These are phyloP conservation scores for Thelephora ganbajun DNA, from an alignment of 768 basidiomycete species.

Conservation along the genomic window DNA sequence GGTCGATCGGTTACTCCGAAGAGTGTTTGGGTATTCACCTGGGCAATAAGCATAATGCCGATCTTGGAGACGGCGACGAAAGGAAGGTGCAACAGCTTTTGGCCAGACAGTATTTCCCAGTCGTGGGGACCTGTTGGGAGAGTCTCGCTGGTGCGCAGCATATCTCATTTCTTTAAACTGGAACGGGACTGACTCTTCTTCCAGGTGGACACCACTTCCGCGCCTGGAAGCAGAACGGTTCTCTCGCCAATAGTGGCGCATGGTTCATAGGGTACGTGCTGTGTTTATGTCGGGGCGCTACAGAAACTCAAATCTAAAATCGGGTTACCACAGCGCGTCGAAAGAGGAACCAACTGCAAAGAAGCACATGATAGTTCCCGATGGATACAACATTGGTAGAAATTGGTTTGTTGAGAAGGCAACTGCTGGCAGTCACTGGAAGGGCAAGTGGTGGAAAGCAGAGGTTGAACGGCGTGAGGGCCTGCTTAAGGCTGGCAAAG, in stretches of 20 bases:
- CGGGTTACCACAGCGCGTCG: conserved; percentile 35
- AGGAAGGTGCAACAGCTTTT: conserved; percentile 56
- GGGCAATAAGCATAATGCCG: conserved; percentile 62
- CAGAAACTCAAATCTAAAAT: background rate
- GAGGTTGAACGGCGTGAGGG: conserved; percentile 65
- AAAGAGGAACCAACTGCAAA: conserved; percentile 57
- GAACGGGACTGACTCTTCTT: background rate
- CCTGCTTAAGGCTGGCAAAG: conserved; percentile 50
- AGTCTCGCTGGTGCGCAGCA: conserved; percentile 30
- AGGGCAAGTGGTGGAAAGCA: conserved; percentile 60
- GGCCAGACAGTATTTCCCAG: conserved; percentile 60
- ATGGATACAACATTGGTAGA: conserved; percentile 77
- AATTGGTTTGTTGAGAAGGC: conserved; percentile 67
- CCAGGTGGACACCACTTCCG: conserved; percentile 80
- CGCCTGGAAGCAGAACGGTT: conserved; percentile 83
- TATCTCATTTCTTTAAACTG: background rate
- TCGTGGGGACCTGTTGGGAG: conserved; percentile 85
- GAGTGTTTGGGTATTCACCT: conserved; percentile 75
- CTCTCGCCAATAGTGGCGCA: conserved; percentile 52
- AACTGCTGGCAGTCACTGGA: conserved; percentile 42
- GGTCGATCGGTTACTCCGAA: conserved; percentile 69
- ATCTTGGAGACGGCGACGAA: conserved; percentile 75
- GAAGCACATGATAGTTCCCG: conserved; percentile 57
- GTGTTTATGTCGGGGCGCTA: background rate
- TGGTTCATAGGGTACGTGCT: conserved; percentile 73